Evolutionary conservation across 768 basidiomycete species (phyloP), one percentile per base, ranked within the genome.

Genomic region (Ramaria sp.): DNA sequence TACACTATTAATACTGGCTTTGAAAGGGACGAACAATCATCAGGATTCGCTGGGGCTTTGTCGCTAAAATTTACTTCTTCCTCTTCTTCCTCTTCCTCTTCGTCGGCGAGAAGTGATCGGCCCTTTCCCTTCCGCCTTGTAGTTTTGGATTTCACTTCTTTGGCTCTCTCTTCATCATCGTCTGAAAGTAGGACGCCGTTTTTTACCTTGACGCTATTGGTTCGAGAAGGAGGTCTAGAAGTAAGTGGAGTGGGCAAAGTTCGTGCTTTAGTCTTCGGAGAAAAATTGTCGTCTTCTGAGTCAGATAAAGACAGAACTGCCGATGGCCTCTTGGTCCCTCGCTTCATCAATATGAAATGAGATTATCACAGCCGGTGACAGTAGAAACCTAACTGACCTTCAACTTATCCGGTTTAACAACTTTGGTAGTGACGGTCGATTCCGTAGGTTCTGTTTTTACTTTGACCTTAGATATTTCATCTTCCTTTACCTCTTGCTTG

Each of bases 41-140:
- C 85, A 52, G 87, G 74, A 49, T 88, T 85, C 85, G 87, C 86
- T 71, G 87, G 75, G 9, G 77, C 82, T n/a, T 65, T 65, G 47
- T 76, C 48, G 42, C 74, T 76, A 58, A 39, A 36, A 24, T 59
- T 52, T 16, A 10, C 27, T 2, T 42, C 51, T 55, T 63, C 59
- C 41, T 70, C 71, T 55, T 63, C 59, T 38, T 70, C 71, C 10
- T 71, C 68, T 9, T 76, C 77, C 15, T 72, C 69, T 55, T 80
- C 39, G 8, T 59, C 58, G 24, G 57, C 49, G 70, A 71, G 25
- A 72, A 70, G 2, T 66, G 64, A 59, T 71, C 73, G 30, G 64
- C 60, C 51, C 61, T 67, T 54, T 52, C 56, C 53, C 65, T 65
- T 50, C 68, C 60, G 61, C 71, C 73, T 34, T 22, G 34, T 16